These are phyloP conservation scores for Diplosphaera chodatii DNA, from an alignment of 139 green algal genomes.

Conservation along the genomic window DNA sequence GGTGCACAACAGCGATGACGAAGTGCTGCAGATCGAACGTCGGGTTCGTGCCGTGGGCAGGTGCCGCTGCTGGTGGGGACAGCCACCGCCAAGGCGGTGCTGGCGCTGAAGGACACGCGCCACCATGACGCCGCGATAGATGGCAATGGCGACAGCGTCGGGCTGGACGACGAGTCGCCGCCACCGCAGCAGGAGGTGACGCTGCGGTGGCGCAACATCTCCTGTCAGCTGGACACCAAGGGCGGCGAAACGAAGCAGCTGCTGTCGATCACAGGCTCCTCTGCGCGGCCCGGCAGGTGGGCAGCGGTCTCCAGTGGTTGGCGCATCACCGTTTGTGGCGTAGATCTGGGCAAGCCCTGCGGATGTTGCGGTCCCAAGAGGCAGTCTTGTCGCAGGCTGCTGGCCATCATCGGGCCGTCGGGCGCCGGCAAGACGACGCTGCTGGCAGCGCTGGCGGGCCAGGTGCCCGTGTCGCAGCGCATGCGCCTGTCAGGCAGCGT, in stretches of 20 bases:
- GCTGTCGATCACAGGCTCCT: neutral
- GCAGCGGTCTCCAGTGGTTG: constrained; percentile 16
- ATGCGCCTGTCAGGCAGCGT: constrained; percentile 33
- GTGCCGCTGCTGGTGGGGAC: neutral
- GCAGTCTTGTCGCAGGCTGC: constrained; percentile 9
- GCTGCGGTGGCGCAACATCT: constrained; percentile 23
- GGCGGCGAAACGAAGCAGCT: constrained; percentile 16
- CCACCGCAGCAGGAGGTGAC: constrained; percentile 9
- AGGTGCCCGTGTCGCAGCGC: constrained; percentile 43
- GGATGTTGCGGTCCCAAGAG: too few species aligned
- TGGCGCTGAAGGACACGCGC: neutral
- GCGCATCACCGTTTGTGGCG: neutral
- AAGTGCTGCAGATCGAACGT: too few species aligned
- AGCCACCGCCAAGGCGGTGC: neutral
- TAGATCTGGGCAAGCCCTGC: neutral
- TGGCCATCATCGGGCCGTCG: constrained; percentile 46
- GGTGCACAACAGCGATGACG: too few species aligned
- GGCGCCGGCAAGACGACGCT: constrained; percentile 73
- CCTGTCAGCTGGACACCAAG: constrained; percentile 20
- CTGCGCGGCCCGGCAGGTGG: neutral
- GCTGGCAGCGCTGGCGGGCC: constrained; percentile 60
- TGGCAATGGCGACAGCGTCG: neutral
- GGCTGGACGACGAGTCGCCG: neutral
- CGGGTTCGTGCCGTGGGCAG: neutral
- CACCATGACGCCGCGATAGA: neutral